Evolutionary conservation across 2,329 filamentous ascomycete species (phyloP).

Genomic region (Pestalotiopsis sp.): DNA sequence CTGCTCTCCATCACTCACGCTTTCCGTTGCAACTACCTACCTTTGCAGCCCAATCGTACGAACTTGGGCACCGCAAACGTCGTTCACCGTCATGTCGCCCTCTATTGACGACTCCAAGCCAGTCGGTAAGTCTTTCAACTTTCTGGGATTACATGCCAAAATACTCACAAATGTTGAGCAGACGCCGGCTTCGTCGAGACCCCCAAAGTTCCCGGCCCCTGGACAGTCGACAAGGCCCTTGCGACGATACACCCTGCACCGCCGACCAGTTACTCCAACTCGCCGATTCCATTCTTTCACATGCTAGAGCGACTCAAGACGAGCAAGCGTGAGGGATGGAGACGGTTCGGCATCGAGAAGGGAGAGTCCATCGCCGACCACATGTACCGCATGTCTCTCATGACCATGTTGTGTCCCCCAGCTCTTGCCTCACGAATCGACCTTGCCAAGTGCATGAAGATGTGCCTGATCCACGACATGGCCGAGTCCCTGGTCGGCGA

Average conservation of each 20-base stretch:
- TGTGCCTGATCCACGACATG: slow-evolving; percentile 98
- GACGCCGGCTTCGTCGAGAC: slow-evolving; percentile 38
- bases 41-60: not conserved
- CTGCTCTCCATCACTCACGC: no score
- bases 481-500: slow-evolving; percentile 93
- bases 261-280: slow-evolving; percentile 63
- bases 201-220: slow-evolving; percentile 47
- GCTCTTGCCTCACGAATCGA: slow-evolving; percentile 73
- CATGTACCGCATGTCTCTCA: slow-evolving; percentile 99
- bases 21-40: not conserved
- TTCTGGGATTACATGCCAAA: no score
- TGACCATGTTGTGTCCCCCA: slow-evolving; percentile 88
- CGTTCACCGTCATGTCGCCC: slow-evolving; percentile 4
- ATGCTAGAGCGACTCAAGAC: slow-evolving; percentile 93
- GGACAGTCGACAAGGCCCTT: slow-evolving; percentile 66
- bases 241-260: slow-evolving; percentile 61
- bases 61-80: not conserved
- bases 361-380: slow-evolving; percentile 96
- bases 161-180: slow-evolving; percentile 19
- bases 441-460: slow-evolving; percentile 83
- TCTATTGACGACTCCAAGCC: not conserved
- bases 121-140: not conserved
- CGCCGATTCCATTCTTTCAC: slow-evolving; percentile 92
- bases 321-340: slow-evolving; percentile 94
- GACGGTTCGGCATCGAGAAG: slow-evolving; percentile 77